Conservation (phyloP, 1,284 basidiomycete species). For the Anthracocystis panici-leucophaei region DNA sequence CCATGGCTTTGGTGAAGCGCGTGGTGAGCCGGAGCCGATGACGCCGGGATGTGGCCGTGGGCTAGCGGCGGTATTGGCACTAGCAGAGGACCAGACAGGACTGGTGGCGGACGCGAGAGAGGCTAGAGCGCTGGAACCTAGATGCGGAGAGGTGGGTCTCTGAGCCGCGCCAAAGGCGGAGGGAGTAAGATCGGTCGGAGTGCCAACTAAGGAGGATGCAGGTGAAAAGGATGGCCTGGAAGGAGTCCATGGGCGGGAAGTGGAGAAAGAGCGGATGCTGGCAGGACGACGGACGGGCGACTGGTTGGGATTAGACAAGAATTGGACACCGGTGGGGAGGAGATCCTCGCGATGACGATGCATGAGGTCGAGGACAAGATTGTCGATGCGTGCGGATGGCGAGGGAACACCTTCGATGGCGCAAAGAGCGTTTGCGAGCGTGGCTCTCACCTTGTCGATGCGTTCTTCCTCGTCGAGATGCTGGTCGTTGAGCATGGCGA, state of each 20-base stretch:
- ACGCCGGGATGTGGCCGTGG: constrained; percentile 52
- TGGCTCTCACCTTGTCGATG: constrained; percentile 58
- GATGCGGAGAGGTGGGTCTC: constrained; percentile 38
- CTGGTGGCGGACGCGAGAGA: constrained; percentile 25
- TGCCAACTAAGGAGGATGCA: constrained; percentile 30
- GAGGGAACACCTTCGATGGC: constrained; percentile 49
- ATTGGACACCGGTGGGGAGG: constrained; percentile 51
- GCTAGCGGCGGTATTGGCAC: constrained; percentile 22
- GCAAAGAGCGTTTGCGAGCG: constrained; percentile 44
- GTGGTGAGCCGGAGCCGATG: constrained; percentile 57
- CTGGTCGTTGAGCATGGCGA: constrained; percentile 48
- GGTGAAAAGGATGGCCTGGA: constrained; percentile 48
- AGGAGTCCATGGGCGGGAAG: constrained; percentile 56
- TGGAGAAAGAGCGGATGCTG: constrained; percentile 53
- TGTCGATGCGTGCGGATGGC: constrained; percentile 55
- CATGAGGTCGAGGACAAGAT: constrained; percentile 60
- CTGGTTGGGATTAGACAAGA: constrained; percentile 33
- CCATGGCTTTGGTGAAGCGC: constrained; percentile 56
- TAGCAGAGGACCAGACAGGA: constrained; percentile 26
- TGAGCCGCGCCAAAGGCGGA: constrained; percentile 14
- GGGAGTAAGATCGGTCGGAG: constrained; percentile 20
- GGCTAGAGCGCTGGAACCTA: constrained; percentile 36
- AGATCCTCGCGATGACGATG: constrained; percentile 61
- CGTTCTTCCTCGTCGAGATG: constrained; percentile 58
- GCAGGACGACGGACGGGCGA: constrained; percentile 55